Percentiles rank a stretch among this genome's conserved stretches.
Conservation (phyloP, 352 stramenopile genomes). For the Globisporangium iwayamae region DNA sequence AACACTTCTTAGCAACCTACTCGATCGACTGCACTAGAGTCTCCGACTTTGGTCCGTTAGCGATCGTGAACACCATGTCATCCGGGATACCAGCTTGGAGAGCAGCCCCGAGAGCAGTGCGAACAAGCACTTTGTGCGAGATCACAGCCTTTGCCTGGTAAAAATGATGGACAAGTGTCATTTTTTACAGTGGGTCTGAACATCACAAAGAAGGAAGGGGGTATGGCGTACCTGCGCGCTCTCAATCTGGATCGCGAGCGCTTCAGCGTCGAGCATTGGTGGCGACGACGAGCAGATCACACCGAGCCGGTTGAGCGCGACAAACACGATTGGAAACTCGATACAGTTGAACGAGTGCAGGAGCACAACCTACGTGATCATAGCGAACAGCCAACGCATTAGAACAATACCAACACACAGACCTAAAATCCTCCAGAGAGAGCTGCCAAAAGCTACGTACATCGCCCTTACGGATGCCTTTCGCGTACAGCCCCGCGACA, state of each 20-base stretch:
- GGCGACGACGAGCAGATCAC: conserved; percentile 40
- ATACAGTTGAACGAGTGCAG: conserved; percentile 53
- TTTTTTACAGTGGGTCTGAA: background rate
- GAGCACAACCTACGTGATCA: conserved; percentile 28
- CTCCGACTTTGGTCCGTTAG: conserved; percentile 4
- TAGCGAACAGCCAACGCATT: background rate
- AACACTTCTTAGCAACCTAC: conserved; percentile 17
- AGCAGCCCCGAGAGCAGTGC: conserved; percentile 24
- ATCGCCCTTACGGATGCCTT: conserved; percentile 41
- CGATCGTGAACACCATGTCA: conserved; percentile 28
- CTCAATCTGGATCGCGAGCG: conserved; percentile 35
- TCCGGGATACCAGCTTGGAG: conserved; percentile 6
- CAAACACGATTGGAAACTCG: conserved; percentile 44
- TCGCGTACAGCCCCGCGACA: conserved; percentile 34
- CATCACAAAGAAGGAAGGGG: conserved; percentile 33
- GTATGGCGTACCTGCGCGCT: conserved; percentile 22
- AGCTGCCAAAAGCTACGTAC: conserved; percentile 19
- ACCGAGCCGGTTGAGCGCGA: conserved; percentile 36
- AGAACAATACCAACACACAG: too few relatives aligned
- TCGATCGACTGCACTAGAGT: conserved; percentile 24
- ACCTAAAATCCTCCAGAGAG: too few relatives aligned
- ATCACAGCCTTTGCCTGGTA: conserved; percentile 25
- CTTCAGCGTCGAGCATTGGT: conserved; percentile 31
- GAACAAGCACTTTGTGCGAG: conserved; percentile 27
- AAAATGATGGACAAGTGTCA: too few relatives aligned